Percentiles rank a stretch among this genome's conserved stretches.
Evolutionary conservation across 2,329 filamentous ascomycete genomes (phyloP).

Genomic region (Cladosporium sp.): DNA sequence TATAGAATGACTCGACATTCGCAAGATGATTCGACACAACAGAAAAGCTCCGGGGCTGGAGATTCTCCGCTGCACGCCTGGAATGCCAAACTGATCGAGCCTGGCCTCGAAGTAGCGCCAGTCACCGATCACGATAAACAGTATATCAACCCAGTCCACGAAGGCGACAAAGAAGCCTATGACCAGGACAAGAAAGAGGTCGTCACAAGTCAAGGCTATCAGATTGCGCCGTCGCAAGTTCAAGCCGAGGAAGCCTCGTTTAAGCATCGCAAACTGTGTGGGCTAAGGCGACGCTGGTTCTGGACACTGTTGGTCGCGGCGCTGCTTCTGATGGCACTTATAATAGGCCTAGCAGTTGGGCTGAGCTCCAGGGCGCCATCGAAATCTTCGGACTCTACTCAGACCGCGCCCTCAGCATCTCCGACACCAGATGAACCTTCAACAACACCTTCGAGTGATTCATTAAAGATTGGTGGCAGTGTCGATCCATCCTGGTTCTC

Average conservation of each 20-base stretch:
- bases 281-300: not conserved
- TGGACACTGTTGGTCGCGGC: not conserved
- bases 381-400: not conserved
- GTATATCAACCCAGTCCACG: not conserved
- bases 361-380: not conserved
- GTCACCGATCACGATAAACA: not conserved
- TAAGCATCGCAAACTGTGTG: not conserved
- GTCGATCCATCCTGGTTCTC: not conserved
- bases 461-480: not conserved
- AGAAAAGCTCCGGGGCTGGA: not conserved
- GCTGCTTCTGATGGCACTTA: not conserved
- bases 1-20: not conserved
- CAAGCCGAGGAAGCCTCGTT: not conserved
- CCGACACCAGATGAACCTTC: not conserved
- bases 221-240: not conserved
- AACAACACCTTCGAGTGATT: not conserved
- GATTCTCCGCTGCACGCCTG: not conserved
- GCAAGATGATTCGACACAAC: not conserved
- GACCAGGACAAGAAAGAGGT: not conserved
- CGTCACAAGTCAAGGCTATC: not conserved
- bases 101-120: not conserved
- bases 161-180: not conserved
- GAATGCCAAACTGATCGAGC: not conserved
- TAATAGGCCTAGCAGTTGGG: not conserved
- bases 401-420: slow-evolving; percentile 5